Evolutionary conservation across 805 yeast species (phyloP).

Genomic region (Kodamaea sagamina): DNA sequence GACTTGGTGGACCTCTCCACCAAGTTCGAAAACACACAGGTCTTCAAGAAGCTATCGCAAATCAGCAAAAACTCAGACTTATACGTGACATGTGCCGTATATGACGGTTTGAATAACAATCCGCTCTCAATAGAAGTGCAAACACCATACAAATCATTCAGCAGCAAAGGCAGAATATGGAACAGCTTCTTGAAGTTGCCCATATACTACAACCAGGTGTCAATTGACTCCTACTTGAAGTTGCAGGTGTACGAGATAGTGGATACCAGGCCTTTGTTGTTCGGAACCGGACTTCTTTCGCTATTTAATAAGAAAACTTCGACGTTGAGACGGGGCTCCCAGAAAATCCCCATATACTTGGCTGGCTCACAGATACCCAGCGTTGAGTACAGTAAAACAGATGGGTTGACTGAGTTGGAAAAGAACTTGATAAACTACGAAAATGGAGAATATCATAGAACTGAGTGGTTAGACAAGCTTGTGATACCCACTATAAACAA

Average conservation of each 20-base stretch:
- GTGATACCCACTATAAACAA: constrained; percentile 46
- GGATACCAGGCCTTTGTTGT: constrained; percentile 50
- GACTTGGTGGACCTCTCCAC: constrained; percentile 29
- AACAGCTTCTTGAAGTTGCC: constrained; percentile 75
- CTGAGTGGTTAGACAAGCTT: constrained; percentile 75
- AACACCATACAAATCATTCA: constrained; percentile 37
- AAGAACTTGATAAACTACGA: constrained; percentile 60
- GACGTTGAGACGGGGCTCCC: constrained; percentile 71
- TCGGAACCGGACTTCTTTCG: constrained; percentile 61
- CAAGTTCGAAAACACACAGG: constrained; percentile 36
- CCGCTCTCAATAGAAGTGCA: constrained; percentile 33
- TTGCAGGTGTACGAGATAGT: constrained; percentile 70
- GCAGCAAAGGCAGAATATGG: constrained; percentile 53
- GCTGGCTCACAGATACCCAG: not conserved
- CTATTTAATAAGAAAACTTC: constrained; percentile 57
- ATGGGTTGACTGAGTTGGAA: constrained; percentile 42
- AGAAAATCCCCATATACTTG: constrained; percentile 40
- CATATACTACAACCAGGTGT: constrained; percentile 68
- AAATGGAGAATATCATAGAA: constrained; percentile 59
- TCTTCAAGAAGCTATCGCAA: constrained; percentile 35
- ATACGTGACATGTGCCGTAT: constrained; percentile 31
- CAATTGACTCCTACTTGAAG: constrained; percentile 58
- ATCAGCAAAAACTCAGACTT: constrained; percentile 39
- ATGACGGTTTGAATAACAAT: constrained; percentile 33
- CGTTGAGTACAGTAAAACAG: not conserved